Percentiles rank a stretch among this genome's conserved stretches.
These are phyloP conservation scores for Trichophyton benhamiae DNA, from an alignment of 2,329 filamentous ascomycete genomes.

Conservation along the genomic window DNA sequence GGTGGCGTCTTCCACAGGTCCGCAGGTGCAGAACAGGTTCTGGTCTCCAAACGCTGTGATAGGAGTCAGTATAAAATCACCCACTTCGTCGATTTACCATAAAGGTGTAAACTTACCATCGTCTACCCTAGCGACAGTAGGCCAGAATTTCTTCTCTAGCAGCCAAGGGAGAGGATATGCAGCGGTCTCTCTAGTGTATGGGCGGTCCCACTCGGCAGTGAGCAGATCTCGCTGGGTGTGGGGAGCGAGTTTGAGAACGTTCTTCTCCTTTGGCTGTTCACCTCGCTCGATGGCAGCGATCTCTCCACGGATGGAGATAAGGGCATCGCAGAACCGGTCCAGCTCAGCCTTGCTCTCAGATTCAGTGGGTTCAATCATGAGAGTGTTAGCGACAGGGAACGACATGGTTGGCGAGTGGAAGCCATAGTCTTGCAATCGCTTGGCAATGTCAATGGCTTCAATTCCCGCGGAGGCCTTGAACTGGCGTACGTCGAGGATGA, in stretches of 20 bases:
- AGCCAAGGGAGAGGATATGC: constrained; percentile 76
- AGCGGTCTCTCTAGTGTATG: constrained; percentile 68
- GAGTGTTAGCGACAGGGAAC: constrained; percentile 86
- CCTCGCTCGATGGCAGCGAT: constrained; percentile 76
- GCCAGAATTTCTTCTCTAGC: constrained; percentile 97
- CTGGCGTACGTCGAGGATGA: constrained; percentile 78
- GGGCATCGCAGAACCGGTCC: constrained; percentile 81
- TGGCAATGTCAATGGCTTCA: constrained; percentile 89
- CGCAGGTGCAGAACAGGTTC: constrained; percentile 91
- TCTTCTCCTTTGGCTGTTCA: constrained; percentile 58
- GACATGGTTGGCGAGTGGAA: constrained; percentile 97
- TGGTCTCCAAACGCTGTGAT: constrained; percentile 67
- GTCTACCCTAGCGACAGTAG: constrained; percentile 70
- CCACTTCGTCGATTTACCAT: constrained; percentile 14
- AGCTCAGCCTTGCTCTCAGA: constrained; percentile 85
- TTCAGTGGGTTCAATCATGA: constrained; percentile 97
- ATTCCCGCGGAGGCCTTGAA: constrained; percentile 75
- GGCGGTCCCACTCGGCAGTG: constrained; percentile 63
- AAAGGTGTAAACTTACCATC: constrained; percentile 51
- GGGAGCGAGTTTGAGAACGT: constrained; percentile 79
- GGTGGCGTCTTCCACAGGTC: constrained; percentile 54
- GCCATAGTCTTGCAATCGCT: constrained; percentile 91
- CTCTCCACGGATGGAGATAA: constrained; percentile 75
- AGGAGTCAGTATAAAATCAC: not conserved
- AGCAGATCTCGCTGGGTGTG: constrained; percentile 76